Base-by-base conservation (phyloP, 352 stramenopile species). In the Pythium rishiriense region DNA sequence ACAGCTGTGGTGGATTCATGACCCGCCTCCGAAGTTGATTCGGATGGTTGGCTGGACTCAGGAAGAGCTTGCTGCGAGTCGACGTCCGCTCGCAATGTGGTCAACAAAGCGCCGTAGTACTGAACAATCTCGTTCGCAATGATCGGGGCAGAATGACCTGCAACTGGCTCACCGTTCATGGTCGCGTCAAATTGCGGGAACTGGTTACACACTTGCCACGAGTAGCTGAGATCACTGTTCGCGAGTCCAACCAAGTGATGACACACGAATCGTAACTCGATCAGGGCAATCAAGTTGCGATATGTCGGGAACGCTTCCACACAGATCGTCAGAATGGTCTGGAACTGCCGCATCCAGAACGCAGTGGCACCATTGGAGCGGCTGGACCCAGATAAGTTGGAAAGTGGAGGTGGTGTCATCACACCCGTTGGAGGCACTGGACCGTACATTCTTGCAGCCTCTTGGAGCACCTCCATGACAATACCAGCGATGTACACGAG, bases 321-420 rank as follows among this genome's bases (percentile, higher is more conserved):
- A 39, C 85, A 93, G 46, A 85, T 82, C 17, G 74, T 64, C 43
- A 94, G 41, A 22, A 88, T 85, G 28, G 83, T 75, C 56, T 91
- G 83, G 58, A 96, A 96, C 42, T 91, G 82, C 15, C 86, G 73
- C 63, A 90, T 91, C 78, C 80, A 91, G 66, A 90, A 93, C n/a
- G 84, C 57, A 31, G 76, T 85, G 15, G 78, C 83, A 26, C 78
- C 87, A 21, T 67, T 72, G 47, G 73, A 71, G 77, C 19, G 73
- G 72, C 15, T 72, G 68, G 37, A 70, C 59, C 74, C 45, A 62
- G 73, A 79, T 21, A 31, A 12, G 24, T 21, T 39, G n/a, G 54
- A 29, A 37, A 25, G 41, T 26, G 39, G 22, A 24, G 79, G 56
- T 25, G 69, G 76, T 63, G 62, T 81, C 74, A 37, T 57, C 39